Percentiles rank a stretch among this genome's conserved stretches.
Evolutionary conservation across 306 rosid genomes (phyloP).

Genomic region (Pachyrhizus erosus): DNA sequence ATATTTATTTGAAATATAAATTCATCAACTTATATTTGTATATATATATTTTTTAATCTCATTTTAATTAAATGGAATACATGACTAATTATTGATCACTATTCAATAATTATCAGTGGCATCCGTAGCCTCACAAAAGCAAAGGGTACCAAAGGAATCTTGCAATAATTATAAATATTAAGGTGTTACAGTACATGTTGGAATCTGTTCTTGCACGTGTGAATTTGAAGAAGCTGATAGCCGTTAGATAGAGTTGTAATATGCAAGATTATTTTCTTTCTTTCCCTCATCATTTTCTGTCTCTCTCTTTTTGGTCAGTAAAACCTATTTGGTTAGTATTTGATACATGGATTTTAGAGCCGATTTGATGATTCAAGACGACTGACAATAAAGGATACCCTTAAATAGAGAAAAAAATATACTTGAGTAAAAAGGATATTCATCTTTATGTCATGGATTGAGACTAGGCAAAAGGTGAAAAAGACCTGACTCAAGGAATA

Average conservation of each 20-base stretch:
- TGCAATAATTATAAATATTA: background rate
- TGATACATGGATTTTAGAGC: conserved; percentile 16
- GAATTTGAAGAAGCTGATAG: background rate
- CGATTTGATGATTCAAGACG: conserved; percentile 32
- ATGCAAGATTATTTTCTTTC: background rate
- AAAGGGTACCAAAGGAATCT: background rate
- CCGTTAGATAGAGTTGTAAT: conserved; percentile 6
- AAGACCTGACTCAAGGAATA: background rate
- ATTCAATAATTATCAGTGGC: background rate
- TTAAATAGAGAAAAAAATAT: background rate
- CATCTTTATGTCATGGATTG: background rate
- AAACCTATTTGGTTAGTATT: background rate
- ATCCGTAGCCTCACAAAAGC: background rate
- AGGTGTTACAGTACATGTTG: background rate
- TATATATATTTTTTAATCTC: background rate
- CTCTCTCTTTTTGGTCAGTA: background rate
- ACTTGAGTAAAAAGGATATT: background rate
- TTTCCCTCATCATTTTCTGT: background rate
- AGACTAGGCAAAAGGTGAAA: background rate
- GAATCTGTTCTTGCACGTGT: conserved; percentile 2
- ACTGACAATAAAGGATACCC: background rate
- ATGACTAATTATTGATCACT: background rate
- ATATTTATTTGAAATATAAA: background rate
- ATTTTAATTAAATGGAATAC: background rate
- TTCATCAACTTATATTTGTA: background rate